Base-by-base conservation (phyloP, 441 rosid species). In the Jatropha multifida region DNA sequence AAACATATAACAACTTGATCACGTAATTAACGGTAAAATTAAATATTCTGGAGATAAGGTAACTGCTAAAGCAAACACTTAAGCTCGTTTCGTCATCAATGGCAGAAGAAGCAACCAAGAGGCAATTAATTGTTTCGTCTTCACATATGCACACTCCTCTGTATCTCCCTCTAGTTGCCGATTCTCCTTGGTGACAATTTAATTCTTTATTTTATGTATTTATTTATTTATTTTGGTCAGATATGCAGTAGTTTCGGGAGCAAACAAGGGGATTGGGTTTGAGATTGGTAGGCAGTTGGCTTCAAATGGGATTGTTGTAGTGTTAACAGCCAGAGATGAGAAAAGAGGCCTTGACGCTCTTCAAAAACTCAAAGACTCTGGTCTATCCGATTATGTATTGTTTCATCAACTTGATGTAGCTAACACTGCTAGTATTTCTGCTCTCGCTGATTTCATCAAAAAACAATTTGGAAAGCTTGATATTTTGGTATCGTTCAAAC, bases 341-440 rank as follows among this genome's bases (percentile, higher is more conserved):
- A 83, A 77, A 69, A 85, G 75, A 60, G 88, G 90, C 61, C 79
- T 80, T 41, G 86, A 86, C 56, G 86, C 91, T 64, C 73, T 80
- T 67, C 65, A 79, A 32, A 78, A 81, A 12, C 81, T 86, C 65
- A 70, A 60, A 62, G 72, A 77, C 18, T 72, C 65, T 52, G 79
- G 76, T 46, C 74, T 75, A n/a, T 54, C 79, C n/a, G 73, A 81
- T 65, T 52, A 18, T 56, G 56, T 81, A 12, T 0, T 77, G 4
- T 83, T 86, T 65, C 87, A 82, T 77, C 83, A 81, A 49, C 85
- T 88, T n/a, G 82, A 88, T 81, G 89, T 86, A 6, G 62, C 78
- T 0, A 83, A 85, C 23, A 49, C 77, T 71, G 64, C 67, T 15
- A 86, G 87, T 27, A 42, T 80, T 72, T 71, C 82, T 42, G 26